A percentile compares a stretch with the other conserved stretches of the same genome.
These are phyloP conservation scores for Talaromyces sp. DNA, from an alignment of 2,329 filamentous ascomycete species.

Conservation along the genomic window DNA sequence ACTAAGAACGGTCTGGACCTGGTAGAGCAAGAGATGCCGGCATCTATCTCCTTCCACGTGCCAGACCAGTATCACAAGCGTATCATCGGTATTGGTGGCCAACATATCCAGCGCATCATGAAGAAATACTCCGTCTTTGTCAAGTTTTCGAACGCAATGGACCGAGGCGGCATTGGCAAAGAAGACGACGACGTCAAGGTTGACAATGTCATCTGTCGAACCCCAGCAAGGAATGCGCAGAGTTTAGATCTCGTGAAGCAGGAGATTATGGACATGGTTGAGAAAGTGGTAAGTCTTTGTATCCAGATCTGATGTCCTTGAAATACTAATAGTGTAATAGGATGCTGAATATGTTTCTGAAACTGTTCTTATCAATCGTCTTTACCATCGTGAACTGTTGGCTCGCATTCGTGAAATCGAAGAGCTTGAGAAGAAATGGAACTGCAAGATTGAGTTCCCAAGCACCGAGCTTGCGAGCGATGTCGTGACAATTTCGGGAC, in stretches of 20 bases:
- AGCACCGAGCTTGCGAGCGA: slow-evolving; percentile 97
- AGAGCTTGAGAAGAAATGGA: slow-evolving; percentile 97
- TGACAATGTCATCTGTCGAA: slow-evolving; percentile 98
- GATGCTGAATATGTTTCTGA: slow-evolving; percentile 97
- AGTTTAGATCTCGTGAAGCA: slow-evolving; percentile 96
- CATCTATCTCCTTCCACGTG: slow-evolving; percentile 97
- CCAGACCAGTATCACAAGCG: slow-evolving; percentile 99
- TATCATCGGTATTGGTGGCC: slow-evolving; percentile 96
- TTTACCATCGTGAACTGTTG: slow-evolving; percentile 93
- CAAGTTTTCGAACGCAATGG: slow-evolving; percentile 99
- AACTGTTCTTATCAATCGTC: slow-evolving; percentile 85
- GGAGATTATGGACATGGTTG: slow-evolving; percentile 99
- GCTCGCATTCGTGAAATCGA: slow-evolving; percentile 85
- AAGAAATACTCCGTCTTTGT: slow-evolving; percentile 99
- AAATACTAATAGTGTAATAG: slow-evolving; percentile 37
- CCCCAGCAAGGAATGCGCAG: slow-evolving; percentile 92
- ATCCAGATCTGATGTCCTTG: slow-evolving; percentile 10
- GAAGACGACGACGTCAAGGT: slow-evolving; percentile 98
- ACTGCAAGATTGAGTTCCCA: slow-evolving; percentile 98
- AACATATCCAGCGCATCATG: slow-evolving; percentile 99
- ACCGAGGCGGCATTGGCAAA: slow-evolving; percentile 86
- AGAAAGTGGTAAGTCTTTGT: slow-evolving; percentile 67
- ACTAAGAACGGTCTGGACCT: slow-evolving; percentile 89
- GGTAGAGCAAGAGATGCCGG: slow-evolving; percentile 98
- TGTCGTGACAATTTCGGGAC: slow-evolving; percentile 89